Conservation (phyloP, 2,329 filamentous ascomycete species). For the Colletotrichum spinosum region DNA sequence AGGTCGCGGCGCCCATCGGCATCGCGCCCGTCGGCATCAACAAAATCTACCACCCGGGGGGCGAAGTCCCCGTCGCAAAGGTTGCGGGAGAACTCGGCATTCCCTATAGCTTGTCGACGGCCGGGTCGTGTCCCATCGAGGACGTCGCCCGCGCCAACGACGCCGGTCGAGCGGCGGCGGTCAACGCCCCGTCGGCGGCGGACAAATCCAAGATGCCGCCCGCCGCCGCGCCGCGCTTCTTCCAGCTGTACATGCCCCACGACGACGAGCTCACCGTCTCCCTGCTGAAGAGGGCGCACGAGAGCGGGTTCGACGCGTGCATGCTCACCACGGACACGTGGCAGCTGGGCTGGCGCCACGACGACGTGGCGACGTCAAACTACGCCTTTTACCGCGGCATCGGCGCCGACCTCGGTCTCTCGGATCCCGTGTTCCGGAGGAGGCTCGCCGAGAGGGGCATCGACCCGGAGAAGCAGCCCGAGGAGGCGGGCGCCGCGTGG, state of each 20-base stretch:
- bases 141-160: conserved; percentile 68
- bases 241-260: conserved; percentile 73
- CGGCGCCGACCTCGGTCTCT: conserved; percentile 68
- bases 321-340: conserved; percentile 74
- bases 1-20: conserved; percentile 69
- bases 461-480: conserved; percentile 54
- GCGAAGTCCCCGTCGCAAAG: conserved; percentile 69
- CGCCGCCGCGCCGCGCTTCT: conserved; percentile 60
- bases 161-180: neutral
- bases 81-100: conserved; percentile 70
- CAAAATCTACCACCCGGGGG: conserved; percentile 70
- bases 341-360: conserved; percentile 72
- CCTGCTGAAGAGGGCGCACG: conserved; percentile 65
- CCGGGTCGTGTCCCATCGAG: conserved; percentile 67
- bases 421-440: conserved; percentile 69
- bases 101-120: conserved; percentile 70
- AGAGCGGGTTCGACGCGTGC: conserved; percentile 66
- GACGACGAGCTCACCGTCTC: conserved; percentile 70
- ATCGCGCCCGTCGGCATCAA: conserved; percentile 75
- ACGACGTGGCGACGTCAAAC: conserved; percentile 66
- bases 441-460: conserved; percentile 63
- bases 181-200: conserved; percentile 9
- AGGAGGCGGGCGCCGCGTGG: conserved; percentile 69
- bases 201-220: conserved; percentile 22
- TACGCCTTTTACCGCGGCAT: conserved; percentile 73